Evolutionary conservation across 2,329 filamentous ascomycete species (phyloP), one percentile per base, ranked within the genome.

Genomic region (Aureobasidium uvarum): DNA sequence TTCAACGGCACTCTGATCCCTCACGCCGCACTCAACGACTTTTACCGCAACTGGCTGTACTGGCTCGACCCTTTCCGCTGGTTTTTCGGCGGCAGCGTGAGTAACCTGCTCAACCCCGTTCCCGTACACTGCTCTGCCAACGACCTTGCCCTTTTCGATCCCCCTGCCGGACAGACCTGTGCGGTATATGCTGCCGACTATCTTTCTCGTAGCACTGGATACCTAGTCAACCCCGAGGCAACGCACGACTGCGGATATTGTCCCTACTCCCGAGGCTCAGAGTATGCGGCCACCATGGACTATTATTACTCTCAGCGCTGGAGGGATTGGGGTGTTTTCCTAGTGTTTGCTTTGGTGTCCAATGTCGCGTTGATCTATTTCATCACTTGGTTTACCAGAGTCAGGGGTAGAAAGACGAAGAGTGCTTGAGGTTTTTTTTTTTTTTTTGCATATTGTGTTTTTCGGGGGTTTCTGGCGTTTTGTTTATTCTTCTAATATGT

Each of bases 101-200:
- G 33, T 0, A 86, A 89, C 64, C 88, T 85, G 0, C 89, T 89
- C 72, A 83, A 81, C 78, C 68, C 77, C 20, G 68, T 70, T 36
- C 74, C 74, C 16, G 70, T 77, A 18, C 69, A 75, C 2, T 68
- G 71, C 36, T 74, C 72, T 5, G 45, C 72, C 0, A 72, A 74
- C 1, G 73, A 74, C 67, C 71, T 86, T 0, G 74, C 75, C 14
- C 51, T 71, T 16, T 75, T 78, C 64, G 69, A 74, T 46, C 75
- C 75, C 7, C 77, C 76, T 1, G 51, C 68, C 7, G 73, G 72
- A 39, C 72, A 73, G 54, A 75, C 76, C 0, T 78, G 77, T 66
- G 73, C 69, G n/a, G 51, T 71, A 70, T 83, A 82, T 71, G 74
- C 83, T 69, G 36, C 66, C 0, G 39, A 67, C 5, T 82, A 76